Base-by-base conservation (phyloP, 2,329 filamentous ascomycete genomes). In the Huntiella savannae region DNA sequence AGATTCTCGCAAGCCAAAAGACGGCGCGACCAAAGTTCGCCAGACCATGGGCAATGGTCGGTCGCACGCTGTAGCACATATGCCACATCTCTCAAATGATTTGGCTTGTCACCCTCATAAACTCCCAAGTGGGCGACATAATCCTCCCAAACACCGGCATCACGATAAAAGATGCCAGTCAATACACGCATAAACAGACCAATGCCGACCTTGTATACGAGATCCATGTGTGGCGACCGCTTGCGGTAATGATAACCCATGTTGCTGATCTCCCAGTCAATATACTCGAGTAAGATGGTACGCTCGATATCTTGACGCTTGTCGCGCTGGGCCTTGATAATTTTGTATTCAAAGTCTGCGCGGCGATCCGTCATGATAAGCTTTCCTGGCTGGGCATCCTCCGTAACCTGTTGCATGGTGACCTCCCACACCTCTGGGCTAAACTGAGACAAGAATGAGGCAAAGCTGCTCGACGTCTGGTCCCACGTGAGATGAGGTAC, bases 21-120 rank as follows among this genome's bases (percentile, higher is more conserved):
- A 53, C 87, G 87, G 53, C 88, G 78, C 5, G 84, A 83, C 91
- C 91, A 98, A 5, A 98, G 69, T 22, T 75, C 71, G 12, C 91
- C 91, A 5, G 86, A 92, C 81, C 86, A 93, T 2, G 91, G 87
- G 54, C 88, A 94, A 60, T 96, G 91, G 38, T 79, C 74, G 7
- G 87, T 91, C 10, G 85, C 86, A 52, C 86, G 75, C 54, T 85
- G 78, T 2, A 92, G 68, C 5, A 88, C 71, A 40, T 83, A 73
- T 22, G 22, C 22, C 2, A 28, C 22, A 28, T 28, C 22, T 28
- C 22, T 28, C 8, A 28, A 28, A 10, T 28, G 22, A 28, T 28
- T 28, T 28, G 22, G 22, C 7, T 43, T 7, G 93, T 69, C 34
- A 82, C 61, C 28, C 56, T 61, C 53, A 53, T 62, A 60, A 49